Base-by-base conservation (phyloP, 768 basidiomycete species). In the Lanmaoa pseudosensibilis region DNA sequence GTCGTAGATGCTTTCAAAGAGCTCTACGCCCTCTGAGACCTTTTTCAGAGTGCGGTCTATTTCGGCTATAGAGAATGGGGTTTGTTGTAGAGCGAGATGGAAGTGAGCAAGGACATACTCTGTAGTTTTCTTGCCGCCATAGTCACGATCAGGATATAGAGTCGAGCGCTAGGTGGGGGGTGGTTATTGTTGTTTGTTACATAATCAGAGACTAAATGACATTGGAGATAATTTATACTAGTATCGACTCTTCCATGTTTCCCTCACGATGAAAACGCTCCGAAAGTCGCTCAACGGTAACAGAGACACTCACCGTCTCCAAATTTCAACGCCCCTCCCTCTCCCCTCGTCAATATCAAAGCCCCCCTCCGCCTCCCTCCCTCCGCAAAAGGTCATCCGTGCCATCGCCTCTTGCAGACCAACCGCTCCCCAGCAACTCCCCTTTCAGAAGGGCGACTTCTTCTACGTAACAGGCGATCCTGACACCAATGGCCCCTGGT, bases 21-120 rank as follows among this genome's bases (percentile, higher is more conserved):
- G 82, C 78, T 94, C 92, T 65, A 98, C 94, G 63, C 97, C 97
- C 75, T 95, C 92, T 36, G 87, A 66, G 63, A 99, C 95, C 80
- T 94, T 94, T 82, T 99, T 99, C 68, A 98, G 80, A 47, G 96
- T 98, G 70, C 92, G 86, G 85, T 98, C 97, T 64, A 99, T 98
- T 78, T 99, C 97, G 73, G 93, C 96, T 99, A 75, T 30, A 8
- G 12, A 27, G 39, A 21, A 5, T 8, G 3, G 13, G 37, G 19
- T 9, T 45, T 37, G 47, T 30, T 4, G 49, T n/a, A 9, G 54
- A 30, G 36, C 5, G 49, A 33, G 5, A 45, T 15, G 55, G 13
- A 9, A 2, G 11, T 0, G 4, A 4, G 13, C 11, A 15, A 11
- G 39, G 36, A 71, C 78, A 56, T 62, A 92, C 92, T 87, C 81